phyloP scores from a whole-genome alignment of 768 basidiomycete species.

The Leccinum incarnatum region DNA sequence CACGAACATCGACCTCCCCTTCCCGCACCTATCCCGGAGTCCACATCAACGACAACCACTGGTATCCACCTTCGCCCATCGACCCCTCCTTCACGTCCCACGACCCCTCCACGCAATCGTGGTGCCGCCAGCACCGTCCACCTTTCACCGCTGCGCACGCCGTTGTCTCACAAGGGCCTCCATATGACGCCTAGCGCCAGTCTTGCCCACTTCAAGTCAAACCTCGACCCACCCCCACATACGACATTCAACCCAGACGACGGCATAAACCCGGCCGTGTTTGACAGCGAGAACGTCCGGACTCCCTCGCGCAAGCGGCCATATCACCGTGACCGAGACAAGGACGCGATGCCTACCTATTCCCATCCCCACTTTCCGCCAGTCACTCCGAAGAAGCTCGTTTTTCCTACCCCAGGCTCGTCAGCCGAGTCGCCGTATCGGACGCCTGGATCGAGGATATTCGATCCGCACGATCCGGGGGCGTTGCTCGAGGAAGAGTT shows the following conservation, averaged over 20 bases:
- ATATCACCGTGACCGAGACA: conserved; percentile 27
- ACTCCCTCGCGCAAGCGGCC: conserved; percentile 47
- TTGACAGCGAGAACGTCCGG: conserved; percentile 37
- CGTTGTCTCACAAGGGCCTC: conserved; percentile 63
- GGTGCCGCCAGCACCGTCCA: conserved; percentile 31
- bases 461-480: conserved; percentile 72
- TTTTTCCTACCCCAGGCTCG: conserved; percentile 31
- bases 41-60: conserved; percentile 12
- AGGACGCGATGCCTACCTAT: conserved; percentile 10
- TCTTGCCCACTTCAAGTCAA: conserved; percentile 64
- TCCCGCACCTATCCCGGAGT: conserved; percentile 28
- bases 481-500: conserved; percentile 72
- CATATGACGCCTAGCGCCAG: conserved; percentile 69
- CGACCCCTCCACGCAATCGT: conserved; percentile 36
- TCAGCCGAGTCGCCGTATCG: conserved; percentile 44
- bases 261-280: conserved; percentile 37
- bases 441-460: conserved; percentile 49
- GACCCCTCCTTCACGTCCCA: conserved; percentile 40
- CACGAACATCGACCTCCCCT: conserved; percentile 19
- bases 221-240: conserved; percentile 60
- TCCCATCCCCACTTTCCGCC: conserved; percentile 28
- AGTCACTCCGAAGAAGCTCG: conserved; percentile 44
- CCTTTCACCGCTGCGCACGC: conserved; percentile 62
- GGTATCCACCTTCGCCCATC: conserved; percentile 16
- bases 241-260: conserved; percentile 26